phyloP scores from a whole-genome alignment of 2,329 filamentous ascomycete genomes.

The Botrytis deweyae region DNA sequence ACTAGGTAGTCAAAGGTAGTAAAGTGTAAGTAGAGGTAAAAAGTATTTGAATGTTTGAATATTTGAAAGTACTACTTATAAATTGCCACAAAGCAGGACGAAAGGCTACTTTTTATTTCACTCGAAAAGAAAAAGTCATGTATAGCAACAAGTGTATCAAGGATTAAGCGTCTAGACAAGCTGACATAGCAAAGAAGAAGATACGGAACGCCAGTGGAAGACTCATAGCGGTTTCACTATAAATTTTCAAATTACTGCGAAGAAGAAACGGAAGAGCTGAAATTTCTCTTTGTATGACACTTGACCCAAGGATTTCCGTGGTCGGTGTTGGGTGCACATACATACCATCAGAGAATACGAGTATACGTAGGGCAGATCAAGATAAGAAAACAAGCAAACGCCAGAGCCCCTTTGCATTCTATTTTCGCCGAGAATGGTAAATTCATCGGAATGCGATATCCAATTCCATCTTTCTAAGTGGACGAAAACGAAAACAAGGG shows the following conservation, averaged over 20 bases:
- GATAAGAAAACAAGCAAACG: not conserved
- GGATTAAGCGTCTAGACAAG: not conserved
- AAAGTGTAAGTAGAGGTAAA: not conserved
- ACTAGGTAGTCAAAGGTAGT: not conserved
- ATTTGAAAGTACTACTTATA: not conserved
- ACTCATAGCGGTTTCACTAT: not conserved
- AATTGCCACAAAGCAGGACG: conserved; percentile 1
- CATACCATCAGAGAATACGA: not conserved
- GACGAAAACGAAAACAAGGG: not conserved
- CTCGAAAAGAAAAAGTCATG: conserved; percentile 8
- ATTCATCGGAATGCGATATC: not conserved
- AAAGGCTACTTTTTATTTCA: conserved; percentile 3
- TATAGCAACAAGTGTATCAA: not conserved
- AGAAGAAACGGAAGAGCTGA: conserved; percentile 9
- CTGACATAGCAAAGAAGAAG: conserved; percentile 11
- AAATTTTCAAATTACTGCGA: not conserved
- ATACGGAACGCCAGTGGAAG: conserved; percentile 1
- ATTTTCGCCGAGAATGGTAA: not conserved
- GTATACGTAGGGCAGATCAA: too few species aligned
- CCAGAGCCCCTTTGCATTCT: not conserved
- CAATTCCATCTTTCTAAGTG: not conserved
- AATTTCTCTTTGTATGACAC: conserved; percentile 5
- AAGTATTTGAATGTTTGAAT: not conserved
- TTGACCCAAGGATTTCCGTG: not conserved
- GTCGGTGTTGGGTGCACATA: not conserved